Evolutionary conservation across 2,329 filamentous ascomycete species (phyloP).

Genomic region (Arthrobotrys entomopaga): DNA sequence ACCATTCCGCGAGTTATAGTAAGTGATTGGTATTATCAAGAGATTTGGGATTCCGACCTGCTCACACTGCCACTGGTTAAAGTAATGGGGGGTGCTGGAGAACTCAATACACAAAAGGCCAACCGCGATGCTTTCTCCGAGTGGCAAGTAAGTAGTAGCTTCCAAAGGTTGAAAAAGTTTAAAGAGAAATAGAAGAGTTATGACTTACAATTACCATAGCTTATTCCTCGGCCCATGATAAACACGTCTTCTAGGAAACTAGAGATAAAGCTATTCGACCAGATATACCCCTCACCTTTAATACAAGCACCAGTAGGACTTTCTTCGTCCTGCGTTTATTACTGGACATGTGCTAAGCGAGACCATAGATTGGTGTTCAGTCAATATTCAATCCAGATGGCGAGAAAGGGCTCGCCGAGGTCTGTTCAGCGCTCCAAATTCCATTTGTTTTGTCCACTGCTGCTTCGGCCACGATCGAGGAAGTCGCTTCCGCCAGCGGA

Average conservation of each 20-base stretch:
- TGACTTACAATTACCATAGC: constrained; percentile 13
- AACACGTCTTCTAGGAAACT: not conserved
- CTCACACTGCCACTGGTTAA: constrained; percentile 65
- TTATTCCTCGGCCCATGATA: constrained; percentile 48
- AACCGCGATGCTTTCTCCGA: constrained; percentile 5
- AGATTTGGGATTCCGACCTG: not conserved
- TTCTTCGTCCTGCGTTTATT: no score
- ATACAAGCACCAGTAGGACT: constrained; percentile 76
- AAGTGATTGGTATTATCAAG: not conserved
- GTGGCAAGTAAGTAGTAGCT: constrained; percentile 15
- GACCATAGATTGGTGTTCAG: constrained; percentile 70
- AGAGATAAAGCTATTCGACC: constrained; percentile 60
- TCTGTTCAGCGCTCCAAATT: constrained; percentile 70
- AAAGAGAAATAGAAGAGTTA: constrained; percentile 4
- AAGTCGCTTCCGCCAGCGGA: constrained; percentile 71
- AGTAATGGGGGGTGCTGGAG: constrained; percentile 67
- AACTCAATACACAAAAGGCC: constrained; percentile 58
- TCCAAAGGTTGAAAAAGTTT: not conserved
- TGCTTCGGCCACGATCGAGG: constrained; percentile 72
- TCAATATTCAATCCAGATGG: constrained; percentile 72
- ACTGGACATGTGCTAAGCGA: no score
- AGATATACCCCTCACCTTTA: constrained; percentile 66
- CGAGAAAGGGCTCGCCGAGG: constrained; percentile 72
- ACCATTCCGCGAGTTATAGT: not conserved
- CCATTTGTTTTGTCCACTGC: constrained; percentile 76